Evolutionary conservation across 257 asterid genomes (phyloP), one percentile per base, ranked within the genome.

Genomic region (Voacanga thouarsii): DNA sequence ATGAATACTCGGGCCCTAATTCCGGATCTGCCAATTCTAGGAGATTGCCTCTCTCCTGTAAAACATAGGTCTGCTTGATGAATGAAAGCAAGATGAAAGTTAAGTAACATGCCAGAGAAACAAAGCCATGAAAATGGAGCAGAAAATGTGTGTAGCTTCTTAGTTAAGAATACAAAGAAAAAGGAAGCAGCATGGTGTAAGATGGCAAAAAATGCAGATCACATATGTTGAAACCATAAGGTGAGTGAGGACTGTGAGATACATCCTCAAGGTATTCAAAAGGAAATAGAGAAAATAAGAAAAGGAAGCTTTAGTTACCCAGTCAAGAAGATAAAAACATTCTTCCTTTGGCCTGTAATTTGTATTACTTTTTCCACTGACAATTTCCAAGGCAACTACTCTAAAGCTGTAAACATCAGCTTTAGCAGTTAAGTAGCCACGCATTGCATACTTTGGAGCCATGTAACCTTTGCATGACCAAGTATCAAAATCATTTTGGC

Each of bases 371-470:
- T 91, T 93, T 44, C 97, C 99, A 71, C 96, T 93, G 75, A 91
- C 87, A 19, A 95, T 88, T 84, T 95, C 97, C 28, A 95, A 79
- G 28, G 97, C 94, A 21, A 95, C 99, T n/a, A 95, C 96, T 41
- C 99, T 98, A 75, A 85, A 95, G 85, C 99, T 93, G 88, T 93
- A 95, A 57, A 94, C 97, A 71, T 94, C 99, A 75, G 97, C 99
- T 84, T 91, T 92, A 63, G 78, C 82, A 26, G 99, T 94, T 47
- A 94, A 85, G 79, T 89, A 87, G 44, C 97, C 97, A 0, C 96
- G 90, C 97, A 94, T 87, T 0, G 99, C 99, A 60, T 94, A 94
- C 73, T 94, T 97, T 9, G 98, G 98, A 71, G 98, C 97, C 99
- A 94, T 92, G 69, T 94, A 94, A 65, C 99, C 97, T 78, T 97